Evolutionary conservation across 352 stramenopile species (phyloP).

Genomic region (Phytophthora tentaculata): DNA sequence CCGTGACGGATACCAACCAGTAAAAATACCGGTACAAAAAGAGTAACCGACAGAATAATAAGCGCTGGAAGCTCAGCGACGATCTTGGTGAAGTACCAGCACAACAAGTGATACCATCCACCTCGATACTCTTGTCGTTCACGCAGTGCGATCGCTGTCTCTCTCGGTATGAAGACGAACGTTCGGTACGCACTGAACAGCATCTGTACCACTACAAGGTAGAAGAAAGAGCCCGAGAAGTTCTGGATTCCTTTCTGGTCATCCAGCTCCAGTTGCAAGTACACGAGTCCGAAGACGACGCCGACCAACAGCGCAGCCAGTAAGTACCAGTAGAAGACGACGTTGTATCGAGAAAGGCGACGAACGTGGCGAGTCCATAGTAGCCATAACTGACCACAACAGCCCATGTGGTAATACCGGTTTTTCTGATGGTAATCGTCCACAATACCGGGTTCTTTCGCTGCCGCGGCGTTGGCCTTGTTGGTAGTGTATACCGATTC

Average conservation of each 20-base stretch:
- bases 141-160: constrained; percentile 48
- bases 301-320: constrained; percentile 55
- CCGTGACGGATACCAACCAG: constrained; percentile 50
- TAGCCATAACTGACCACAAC: constrained; percentile 40
- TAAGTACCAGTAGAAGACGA: constrained; percentile 49
- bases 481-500: constrained; percentile 28
- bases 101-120: constrained; percentile 46
- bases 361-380: constrained; percentile 43
- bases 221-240: constrained; percentile 60
- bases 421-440: constrained; percentile 33
- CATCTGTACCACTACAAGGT: constrained; percentile 53
- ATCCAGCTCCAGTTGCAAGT: constrained; percentile 50
- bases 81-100: constrained; percentile 57
- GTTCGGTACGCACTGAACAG: constrained; percentile 48
- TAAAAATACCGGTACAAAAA: constrained; percentile 50
- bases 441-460: constrained; percentile 21
- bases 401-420: constrained; percentile 40
- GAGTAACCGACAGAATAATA: constrained; percentile 45
- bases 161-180: constrained; percentile 47
- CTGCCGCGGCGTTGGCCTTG: constrained; percentile 7
- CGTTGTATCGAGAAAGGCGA: constrained; percentile 50
- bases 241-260: constrained; percentile 61
- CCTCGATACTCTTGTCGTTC: constrained; percentile 52
- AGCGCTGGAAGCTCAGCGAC: constrained; percentile 46
- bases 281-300: constrained; percentile 51